Evolutionary conservation across 805 yeast species (phyloP).

Genomic region (Pichia sporocuriosa): DNA sequence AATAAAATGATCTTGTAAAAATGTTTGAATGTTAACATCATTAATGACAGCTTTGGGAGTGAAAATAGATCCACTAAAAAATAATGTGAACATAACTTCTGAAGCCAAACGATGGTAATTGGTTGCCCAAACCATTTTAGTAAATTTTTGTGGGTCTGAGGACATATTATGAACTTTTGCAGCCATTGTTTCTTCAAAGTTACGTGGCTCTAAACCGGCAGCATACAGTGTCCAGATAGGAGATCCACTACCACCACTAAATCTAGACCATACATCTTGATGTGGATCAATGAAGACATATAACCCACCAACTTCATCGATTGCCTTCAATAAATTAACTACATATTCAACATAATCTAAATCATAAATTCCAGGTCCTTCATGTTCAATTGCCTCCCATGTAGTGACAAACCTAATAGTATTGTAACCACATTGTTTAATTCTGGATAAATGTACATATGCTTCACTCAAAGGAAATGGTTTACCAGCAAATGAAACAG

Average conservation of each 20-base stretch:
- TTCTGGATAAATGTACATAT: slow-evolving; percentile 55
- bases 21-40: slow-evolving; percentile 72
- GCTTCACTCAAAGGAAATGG: slow-evolving; percentile 79
- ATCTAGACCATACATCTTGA: slow-evolving; percentile 92
- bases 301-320: slow-evolving; percentile 60
- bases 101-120: slow-evolving; percentile 73
- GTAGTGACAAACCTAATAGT: slow-evolving; percentile 68
- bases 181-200: slow-evolving; percentile 69
- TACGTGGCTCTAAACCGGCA: slow-evolving; percentile 76
- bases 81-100: slow-evolving; percentile 76
- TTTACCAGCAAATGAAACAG: slow-evolving; percentile 73
- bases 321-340: slow-evolving; percentile 49
- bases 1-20: slow-evolving; percentile 57
- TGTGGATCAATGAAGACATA: slow-evolving; percentile 83
- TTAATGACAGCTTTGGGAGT: slow-evolving; percentile 72
- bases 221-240: slow-evolving; percentile 90
- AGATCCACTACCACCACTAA: slow-evolving; percentile 87
- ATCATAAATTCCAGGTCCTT: slow-evolving; percentile 80
- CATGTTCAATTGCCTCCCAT: slow-evolving; percentile 92
- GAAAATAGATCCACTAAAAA: slow-evolving; percentile 69
- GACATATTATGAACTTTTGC: slow-evolving; percentile 65
- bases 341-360: slow-evolving; percentile 68
- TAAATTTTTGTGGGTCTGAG: slow-evolving; percentile 42
- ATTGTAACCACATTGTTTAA: slow-evolving; percentile 79
- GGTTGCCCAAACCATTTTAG: slow-evolving; percentile 91